Evolutionary conservation across 176 grass and related monocot species (phyloP).

Genomic region (Typha latifolia): DNA sequence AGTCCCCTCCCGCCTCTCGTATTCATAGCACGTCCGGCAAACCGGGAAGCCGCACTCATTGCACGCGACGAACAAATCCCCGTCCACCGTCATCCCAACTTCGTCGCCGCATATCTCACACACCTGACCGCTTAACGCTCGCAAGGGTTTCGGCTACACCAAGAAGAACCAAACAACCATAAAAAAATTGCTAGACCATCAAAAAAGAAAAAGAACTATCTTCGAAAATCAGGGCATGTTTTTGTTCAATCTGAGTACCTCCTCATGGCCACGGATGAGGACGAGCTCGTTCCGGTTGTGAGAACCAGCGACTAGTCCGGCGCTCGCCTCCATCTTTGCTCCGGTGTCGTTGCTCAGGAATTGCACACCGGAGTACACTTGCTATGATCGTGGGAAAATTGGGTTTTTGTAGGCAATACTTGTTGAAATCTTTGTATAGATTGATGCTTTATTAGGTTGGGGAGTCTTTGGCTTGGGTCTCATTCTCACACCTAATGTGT

Average conservation of each 20-base stretch:
- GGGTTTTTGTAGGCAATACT: slow-evolving; percentile 37
- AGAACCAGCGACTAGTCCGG: slow-evolving; percentile 77
- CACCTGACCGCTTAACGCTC: slow-evolving; percentile 80
- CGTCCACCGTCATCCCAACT: slow-evolving; percentile 72
- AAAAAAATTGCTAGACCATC: neutral
- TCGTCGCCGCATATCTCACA: slow-evolving; percentile 97
- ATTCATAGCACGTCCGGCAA: slow-evolving; percentile 97
- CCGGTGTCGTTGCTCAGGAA: neutral
- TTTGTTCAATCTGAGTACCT: slow-evolving; percentile 23
- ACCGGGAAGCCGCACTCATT: slow-evolving; percentile 99
- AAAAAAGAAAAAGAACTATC: neutral
- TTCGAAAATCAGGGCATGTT: too few relatives aligned
- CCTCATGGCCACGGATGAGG: slow-evolving; percentile 92
- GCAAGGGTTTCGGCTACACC: slow-evolving; percentile 53
- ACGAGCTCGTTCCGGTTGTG: slow-evolving; percentile 98
- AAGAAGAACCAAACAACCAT: neutral
- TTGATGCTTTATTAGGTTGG: slow-evolving; percentile 9
- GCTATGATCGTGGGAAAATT: neutral
- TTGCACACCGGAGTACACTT: neutral
- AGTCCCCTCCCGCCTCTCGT: slow-evolving; percentile 91
- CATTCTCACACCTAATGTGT: slow-evolving; percentile 37
- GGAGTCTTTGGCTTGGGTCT: slow-evolving; percentile 25
- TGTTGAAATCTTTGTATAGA: slow-evolving; percentile 32
- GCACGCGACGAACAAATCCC: slow-evolving; percentile 87
- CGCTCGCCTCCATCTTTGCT: slow-evolving; percentile 57